Evolutionary conservation across 192 early-diverging fungal species (phyloP), one percentile per base, ranked within the genome.

Genomic region (Geosiphon pyriformis): DNA sequence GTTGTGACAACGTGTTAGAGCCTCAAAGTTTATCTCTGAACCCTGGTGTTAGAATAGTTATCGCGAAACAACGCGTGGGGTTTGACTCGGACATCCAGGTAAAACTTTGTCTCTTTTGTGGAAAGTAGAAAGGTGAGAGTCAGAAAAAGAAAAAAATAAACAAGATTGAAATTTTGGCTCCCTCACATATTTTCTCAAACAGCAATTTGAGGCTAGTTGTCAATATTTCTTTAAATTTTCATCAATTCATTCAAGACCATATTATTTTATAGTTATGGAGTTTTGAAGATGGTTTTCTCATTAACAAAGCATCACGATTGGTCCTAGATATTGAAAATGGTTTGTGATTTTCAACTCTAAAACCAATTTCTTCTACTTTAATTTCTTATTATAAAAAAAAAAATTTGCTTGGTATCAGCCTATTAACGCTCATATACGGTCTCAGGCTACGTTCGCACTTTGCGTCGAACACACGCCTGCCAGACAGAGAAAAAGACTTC

Each of bases 241-340:
- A 12, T 17, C 17, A 63, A 27, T 11, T 63, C 15, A 11, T 25
- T 31, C 12, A 12, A 26, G 12, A 30, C 22, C 31, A 20, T 1
- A n/a, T 29, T 49, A n/a, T 18, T 20, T 15, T 0, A 48, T 66
- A 78, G 52, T 56, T 78, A 4, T 78, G 76, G 76, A 67, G 56
- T 58, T 68, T 49, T 46, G 67, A 70, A 31, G 27, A 68, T 63
- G 74, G 76, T 0, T 75, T 63, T 23, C 37, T 78, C 6, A 46
- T 74, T 18, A 78, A 78, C 59, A 70, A 69, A 64, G 71, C 70
- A 17, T 75, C 76, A 15, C 50, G 60, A 15, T 62, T 70, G 65
- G 76, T 73, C 0, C 53, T 78, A 0, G 73, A 75, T 59, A 54
- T 75, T 54, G 25, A 66, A 30, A 64, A 59, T 31, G 74, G 76